Percentiles rank a stretch among this genome's conserved stretches.
phyloP scores from a whole-genome alignment of 805 yeast species.

The Millerozyma miso region DNA sequence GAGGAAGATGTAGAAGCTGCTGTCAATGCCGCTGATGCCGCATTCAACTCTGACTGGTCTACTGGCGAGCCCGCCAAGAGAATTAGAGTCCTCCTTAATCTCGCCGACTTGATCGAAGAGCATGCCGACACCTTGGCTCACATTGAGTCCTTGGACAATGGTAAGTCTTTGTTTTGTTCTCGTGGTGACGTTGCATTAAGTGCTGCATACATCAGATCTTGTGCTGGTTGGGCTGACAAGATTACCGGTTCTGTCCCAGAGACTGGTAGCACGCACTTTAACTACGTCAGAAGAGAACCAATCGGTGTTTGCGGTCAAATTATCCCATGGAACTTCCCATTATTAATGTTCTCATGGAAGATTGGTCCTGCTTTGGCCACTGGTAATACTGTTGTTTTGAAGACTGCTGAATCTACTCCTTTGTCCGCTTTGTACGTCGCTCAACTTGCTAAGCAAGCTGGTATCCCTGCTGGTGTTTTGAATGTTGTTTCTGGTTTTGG shows the following conservation, averaged over 20 bases:
- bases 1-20: constrained; percentile 80
- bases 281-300: constrained; percentile 83
- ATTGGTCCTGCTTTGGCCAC: constrained; percentile 89
- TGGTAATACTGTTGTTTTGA: constrained; percentile 84
- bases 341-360: constrained; percentile 93
- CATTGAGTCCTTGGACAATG: constrained; percentile 85
- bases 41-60: constrained; percentile 67
- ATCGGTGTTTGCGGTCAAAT: constrained; percentile 94
- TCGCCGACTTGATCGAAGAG: constrained; percentile 75
- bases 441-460: constrained; percentile 69
- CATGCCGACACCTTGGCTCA: constrained; percentile 68
- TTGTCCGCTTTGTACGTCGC: constrained; percentile 78
- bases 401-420: constrained; percentile 91
- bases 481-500: constrained; percentile 88
- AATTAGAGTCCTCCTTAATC: constrained; percentile 56
- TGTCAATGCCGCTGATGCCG: constrained; percentile 77
- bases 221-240: constrained; percentile 93
- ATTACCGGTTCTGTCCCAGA: constrained; percentile 70
- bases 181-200: constrained; percentile 72
- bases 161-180: constrained; percentile 71
- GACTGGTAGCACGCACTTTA: constrained; percentile 69
- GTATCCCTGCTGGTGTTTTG: constrained; percentile 87
- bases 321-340: constrained; percentile 96
- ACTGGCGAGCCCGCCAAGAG: constrained; percentile 64
- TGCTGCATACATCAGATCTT: constrained; percentile 68